Evolutionary conservation across 352 stramenopile species (phyloP), one percentile per base, ranked within the genome.

Genomic region (Pythium utonaiense): DNA sequence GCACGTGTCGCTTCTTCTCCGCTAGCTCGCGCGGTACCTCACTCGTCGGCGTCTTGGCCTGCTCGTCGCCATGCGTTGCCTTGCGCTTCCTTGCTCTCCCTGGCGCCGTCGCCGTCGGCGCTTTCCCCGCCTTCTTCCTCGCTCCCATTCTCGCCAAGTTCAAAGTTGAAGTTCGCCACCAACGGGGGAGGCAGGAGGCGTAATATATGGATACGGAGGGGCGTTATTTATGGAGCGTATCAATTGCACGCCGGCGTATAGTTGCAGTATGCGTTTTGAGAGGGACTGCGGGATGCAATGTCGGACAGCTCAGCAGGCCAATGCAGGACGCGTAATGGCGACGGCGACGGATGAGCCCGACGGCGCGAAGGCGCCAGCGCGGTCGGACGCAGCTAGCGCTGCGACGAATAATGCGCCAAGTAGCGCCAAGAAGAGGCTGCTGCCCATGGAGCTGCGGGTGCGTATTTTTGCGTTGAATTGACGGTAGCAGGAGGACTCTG

Each of bases 1-100:
- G 83, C 57, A 91, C 81, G 45, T 93, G 79, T 53, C 82, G 78
- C 61, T 91, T 91, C 70, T 95, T 95, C 27, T 58, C 62, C 28
- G 75, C 67, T 16, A 84, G 69, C 6, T 78, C 71, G 24, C 25
- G 56, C 14, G 55, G 61, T 10, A 38, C 64, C 14, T 53, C 21
- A 36, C 6, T 2, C 22, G 13, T 48, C 8, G 27, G 44, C 17
- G 24, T 2, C 14, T 14, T 52, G 10, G 27, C 40, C 36, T 55
- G 22, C 47, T 30, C 22, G 28, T 73, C 53, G 62, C 53, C 19
- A 13, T 47, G 36, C 67, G 40, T 59, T 9, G 51, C 38, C 55
- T 68, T 69, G 53, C 40, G 49, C 21, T 54, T 53, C 25, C 69
- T 74, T 27, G 3, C 38, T 27, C 38, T n/a, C 9, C 38, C 38